Percentiles rank a stretch among this genome's conserved stretches.
Conservation (phyloP, 768 basidiomycete genomes). For the Neoboletus subvelutipes region DNA sequence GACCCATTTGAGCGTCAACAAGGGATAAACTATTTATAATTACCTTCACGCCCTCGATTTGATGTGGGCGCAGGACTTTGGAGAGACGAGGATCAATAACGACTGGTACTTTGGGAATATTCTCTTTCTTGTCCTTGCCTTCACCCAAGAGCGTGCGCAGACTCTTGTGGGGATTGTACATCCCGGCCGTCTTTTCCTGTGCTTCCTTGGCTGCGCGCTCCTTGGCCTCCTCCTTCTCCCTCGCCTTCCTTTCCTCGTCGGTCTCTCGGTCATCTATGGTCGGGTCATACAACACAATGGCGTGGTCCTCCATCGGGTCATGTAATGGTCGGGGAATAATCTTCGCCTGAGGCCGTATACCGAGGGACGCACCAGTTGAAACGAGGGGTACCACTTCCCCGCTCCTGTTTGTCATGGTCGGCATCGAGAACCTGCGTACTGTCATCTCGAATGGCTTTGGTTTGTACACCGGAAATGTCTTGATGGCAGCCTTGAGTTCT, state of each 20-base stretch:
- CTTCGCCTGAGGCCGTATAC: slow-evolving; percentile 76
- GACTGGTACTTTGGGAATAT: slow-evolving; percentile 82
- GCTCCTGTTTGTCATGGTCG: slow-evolving; percentile 70
- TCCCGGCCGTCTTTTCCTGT: slow-evolving; percentile 64
- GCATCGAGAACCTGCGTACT: slow-evolving; percentile 76
- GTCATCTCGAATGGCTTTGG: slow-evolving; percentile 70
- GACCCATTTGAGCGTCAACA: slow-evolving; percentile 1
- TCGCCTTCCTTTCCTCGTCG: slow-evolving; percentile 75
- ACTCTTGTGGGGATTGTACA: slow-evolving; percentile 92
- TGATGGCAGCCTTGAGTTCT: slow-evolving; percentile 59
- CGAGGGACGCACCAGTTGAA: slow-evolving; percentile 73
- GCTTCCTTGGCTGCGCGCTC: slow-evolving; percentile 63
- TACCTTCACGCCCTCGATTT: slow-evolving; percentile 97
- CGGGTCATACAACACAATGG: slow-evolving; percentile 95
- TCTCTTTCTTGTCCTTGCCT: slow-evolving; percentile 62
- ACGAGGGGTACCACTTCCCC: slow-evolving; percentile 58
- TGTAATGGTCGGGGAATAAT: slow-evolving; percentile 90
- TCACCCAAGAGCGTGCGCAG: slow-evolving; percentile 76
- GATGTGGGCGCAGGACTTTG: slow-evolving; percentile 94
- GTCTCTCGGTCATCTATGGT: slow-evolving; percentile 92
- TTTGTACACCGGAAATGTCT: slow-evolving; percentile 76
- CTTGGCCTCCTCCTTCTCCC: slow-evolving; percentile 72
- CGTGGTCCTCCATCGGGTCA: slow-evolving; percentile 97
- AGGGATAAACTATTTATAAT: slow-evolving; percentile 15
- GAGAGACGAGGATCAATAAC: slow-evolving; percentile 89